phyloP scores from a whole-genome alignment of 495 filamentous ascomycete genomes.

The Parachaetomium inaequale region DNA sequence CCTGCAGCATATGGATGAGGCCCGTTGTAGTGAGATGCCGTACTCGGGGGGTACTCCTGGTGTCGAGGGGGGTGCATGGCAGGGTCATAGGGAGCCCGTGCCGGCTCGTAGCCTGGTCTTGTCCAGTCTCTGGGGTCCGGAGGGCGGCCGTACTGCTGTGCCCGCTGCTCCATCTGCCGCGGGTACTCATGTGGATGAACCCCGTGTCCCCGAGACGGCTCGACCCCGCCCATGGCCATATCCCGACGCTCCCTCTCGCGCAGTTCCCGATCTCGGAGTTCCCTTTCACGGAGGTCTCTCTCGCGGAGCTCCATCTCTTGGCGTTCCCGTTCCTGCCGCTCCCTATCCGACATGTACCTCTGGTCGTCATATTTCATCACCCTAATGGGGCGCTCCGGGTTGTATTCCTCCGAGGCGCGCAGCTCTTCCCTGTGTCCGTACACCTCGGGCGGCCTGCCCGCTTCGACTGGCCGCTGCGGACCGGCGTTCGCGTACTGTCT shows the following conservation, averaged over 20 bases:
- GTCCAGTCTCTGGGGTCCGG: constrained; percentile 47
- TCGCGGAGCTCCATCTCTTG: constrained; percentile 37
- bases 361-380: constrained; percentile 38
- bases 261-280: constrained; percentile 33
- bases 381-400: constrained; percentile 44
- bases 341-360: constrained; percentile 35
- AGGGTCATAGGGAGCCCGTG: constrained; percentile 40
- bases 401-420: constrained; percentile 39
- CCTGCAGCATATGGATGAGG: constrained; percentile 47
- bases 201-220: constrained; percentile 26
- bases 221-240: constrained; percentile 36
- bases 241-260: constrained; percentile 38
- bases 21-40: constrained; percentile 40
- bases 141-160: constrained; percentile 39
- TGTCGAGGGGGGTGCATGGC: constrained; percentile 36
- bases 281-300: constrained; percentile 31
- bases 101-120: constrained; percentile 40
- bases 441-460: constrained; percentile 40
- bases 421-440: constrained; percentile 44
- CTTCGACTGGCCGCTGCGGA: constrained; percentile 39
- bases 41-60: constrained; percentile 42
- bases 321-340: constrained; percentile 38
- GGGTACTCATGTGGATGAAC: constrained; percentile 32
- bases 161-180: constrained; percentile 34
- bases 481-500: constrained; percentile 43